Conservation (phyloP, 192 early-diverging fungal genomes). For the Coemansia sp. region DNA sequence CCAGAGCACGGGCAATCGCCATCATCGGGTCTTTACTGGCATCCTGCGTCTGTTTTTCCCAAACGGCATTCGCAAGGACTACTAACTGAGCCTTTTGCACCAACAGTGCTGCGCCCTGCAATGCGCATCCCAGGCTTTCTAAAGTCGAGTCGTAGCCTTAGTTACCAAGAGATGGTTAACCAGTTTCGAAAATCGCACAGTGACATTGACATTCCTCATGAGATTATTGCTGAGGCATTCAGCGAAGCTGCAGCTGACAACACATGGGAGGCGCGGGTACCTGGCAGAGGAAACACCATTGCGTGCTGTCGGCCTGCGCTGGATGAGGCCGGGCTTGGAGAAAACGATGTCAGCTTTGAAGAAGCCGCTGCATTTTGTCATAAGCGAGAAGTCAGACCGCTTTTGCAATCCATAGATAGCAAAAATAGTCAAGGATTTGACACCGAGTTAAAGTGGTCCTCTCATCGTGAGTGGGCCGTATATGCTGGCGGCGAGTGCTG, state of each 20-base stretch:
- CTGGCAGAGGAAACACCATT: constrained; percentile 19
- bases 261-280: constrained; percentile 10
- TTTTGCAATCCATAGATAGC: background rate
- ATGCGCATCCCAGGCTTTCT: constrained; percentile 41
- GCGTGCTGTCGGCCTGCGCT: constrained; percentile 22
- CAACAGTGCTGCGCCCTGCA: constrained; percentile 26
- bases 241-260: constrained; percentile 19
- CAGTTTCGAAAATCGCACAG: constrained; percentile 15
- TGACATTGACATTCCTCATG: constrained; percentile 31
- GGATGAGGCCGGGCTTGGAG: background rate
- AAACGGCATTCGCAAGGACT: background rate
- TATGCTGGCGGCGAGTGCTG: constrained; percentile 38
- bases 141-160: background rate
- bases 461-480: constrained; percentile 28
- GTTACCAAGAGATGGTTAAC: constrained; percentile 12
- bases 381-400: background rate
- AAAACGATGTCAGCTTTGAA: background rate
- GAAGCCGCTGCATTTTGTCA: background rate
- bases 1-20: background rate
- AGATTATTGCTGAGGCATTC: constrained; percentile 13
- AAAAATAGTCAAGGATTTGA: background rate
- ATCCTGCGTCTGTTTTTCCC: constrained; percentile 14
- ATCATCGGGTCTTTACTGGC: constrained; percentile 10
- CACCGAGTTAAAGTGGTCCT: constrained; percentile 20
- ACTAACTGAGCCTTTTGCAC: constrained; percentile 6